A percentile compares a stretch with the other conserved stretches of the same genome.
Evolutionary conservation across 2,329 filamentous ascomycete genomes (phyloP).

Genomic region (Diatrype stigma): DNA sequence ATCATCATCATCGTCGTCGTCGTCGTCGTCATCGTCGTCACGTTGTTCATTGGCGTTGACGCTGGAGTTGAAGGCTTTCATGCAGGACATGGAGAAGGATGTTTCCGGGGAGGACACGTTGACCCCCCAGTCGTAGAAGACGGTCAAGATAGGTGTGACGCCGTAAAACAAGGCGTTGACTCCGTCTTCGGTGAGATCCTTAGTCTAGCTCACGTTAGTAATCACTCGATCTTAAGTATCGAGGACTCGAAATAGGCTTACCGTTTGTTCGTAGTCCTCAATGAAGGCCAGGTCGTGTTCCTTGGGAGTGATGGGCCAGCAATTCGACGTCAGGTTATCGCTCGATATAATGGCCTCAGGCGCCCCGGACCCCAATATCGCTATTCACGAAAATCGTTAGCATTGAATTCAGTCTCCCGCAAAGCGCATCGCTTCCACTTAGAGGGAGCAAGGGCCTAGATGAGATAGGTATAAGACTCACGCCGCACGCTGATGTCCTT

Average conservation of each 20-base stretch:
- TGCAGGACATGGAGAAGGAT: not conserved
- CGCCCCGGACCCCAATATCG: not conserved
- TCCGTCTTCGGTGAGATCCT: not conserved
- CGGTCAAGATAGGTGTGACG: not conserved
- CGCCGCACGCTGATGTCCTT: not conserved
- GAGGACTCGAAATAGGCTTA: not conserved
- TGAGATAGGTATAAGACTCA: not conserved
- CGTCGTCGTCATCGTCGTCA: not conserved
- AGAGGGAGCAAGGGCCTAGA: not conserved
- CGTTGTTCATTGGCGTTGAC: not conserved
- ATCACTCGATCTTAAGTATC: not conserved
- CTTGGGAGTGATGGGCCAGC: not conserved
- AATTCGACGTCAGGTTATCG: constrained; percentile 1
- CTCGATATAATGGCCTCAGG: not conserved
- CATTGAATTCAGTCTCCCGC: no score
- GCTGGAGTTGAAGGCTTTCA: not conserved
- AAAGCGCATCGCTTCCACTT: no score
- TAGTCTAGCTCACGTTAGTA: not conserved
- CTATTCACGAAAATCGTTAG: not conserved
- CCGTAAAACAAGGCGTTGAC: not conserved
- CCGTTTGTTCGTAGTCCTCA: not conserved
- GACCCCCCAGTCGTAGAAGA: not conserved
- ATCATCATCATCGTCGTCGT: not conserved
- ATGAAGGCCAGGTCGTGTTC: not conserved
- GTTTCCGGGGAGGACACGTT: not conserved